Conservation (phyloP, 2,329 filamentous ascomycete species). For the Stromatinia cepivora region DNA sequence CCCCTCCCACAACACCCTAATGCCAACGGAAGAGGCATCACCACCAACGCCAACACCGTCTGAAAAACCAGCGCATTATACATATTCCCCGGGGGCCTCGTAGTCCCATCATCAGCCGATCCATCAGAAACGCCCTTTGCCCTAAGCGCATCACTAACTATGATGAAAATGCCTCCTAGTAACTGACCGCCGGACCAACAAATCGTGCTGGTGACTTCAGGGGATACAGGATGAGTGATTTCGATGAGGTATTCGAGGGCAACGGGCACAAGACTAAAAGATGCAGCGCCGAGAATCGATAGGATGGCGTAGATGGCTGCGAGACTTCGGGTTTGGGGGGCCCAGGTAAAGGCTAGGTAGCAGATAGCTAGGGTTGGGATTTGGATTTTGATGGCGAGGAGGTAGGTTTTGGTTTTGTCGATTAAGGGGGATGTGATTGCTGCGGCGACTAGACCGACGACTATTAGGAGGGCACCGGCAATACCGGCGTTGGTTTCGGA, state of each 20-base stretch:
- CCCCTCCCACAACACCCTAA: slow-evolving; percentile 68
- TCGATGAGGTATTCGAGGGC: slow-evolving; percentile 86
- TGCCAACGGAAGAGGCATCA: slow-evolving; percentile 65
- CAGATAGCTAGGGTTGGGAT: slow-evolving; percentile 71
- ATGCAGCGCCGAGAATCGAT: slow-evolving; percentile 73
- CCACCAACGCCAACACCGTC: slow-evolving; percentile 65
- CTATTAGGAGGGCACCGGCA: slow-evolving; percentile 83
- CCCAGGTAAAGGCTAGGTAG: slow-evolving; percentile 81
- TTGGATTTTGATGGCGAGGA: slow-evolving; percentile 69
- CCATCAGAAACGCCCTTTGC: slow-evolving; percentile 41
- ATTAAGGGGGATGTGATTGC: slow-evolving; percentile 79
- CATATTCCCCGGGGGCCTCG: slow-evolving; percentile 68
- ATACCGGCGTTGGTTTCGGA: slow-evolving; percentile 83
- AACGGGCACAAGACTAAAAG: slow-evolving; percentile 79
- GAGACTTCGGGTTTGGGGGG: slow-evolving; percentile 58
- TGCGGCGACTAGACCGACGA: slow-evolving; percentile 77
- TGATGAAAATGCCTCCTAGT: slow-evolving; percentile 79
- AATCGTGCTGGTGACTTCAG: slow-evolving; percentile 79
- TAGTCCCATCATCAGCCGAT: slow-evolving; percentile 46
- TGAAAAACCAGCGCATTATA: slow-evolving; percentile 74
- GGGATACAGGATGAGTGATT: slow-evolving; percentile 80
- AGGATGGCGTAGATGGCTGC: slow-evolving; percentile 74
- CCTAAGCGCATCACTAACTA: slow-evolving; percentile 76
- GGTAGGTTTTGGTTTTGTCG: slow-evolving; percentile 79
- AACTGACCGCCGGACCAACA: slow-evolving; percentile 88